phyloP scores from a whole-genome alignment of 2,329 filamentous ascomycete species.

The Xylaria sp. region DNA sequence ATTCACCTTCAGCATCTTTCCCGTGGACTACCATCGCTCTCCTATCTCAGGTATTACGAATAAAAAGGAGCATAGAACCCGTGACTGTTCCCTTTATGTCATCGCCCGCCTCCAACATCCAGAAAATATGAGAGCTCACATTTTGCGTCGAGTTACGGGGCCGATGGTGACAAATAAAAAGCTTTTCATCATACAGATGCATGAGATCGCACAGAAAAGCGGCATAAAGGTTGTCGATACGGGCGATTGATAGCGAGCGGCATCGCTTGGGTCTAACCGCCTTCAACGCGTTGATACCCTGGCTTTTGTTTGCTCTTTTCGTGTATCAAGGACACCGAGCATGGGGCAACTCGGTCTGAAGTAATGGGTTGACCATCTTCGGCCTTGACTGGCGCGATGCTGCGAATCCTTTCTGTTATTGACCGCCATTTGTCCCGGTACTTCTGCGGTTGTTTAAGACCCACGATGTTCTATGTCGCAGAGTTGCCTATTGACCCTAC shows the following conservation, averaged over 20 bases:
- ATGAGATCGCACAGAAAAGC: conserved; percentile 24
- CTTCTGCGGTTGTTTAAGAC: neutral
- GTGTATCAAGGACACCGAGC: conserved; percentile 11
- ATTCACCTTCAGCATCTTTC: neutral
- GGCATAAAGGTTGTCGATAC: conserved; percentile 25
- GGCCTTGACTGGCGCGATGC: conserved; percentile 9
- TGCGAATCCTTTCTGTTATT: conserved; percentile 17
- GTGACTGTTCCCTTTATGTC: neutral
- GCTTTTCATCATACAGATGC: conserved; percentile 14
- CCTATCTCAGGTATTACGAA: neutral
- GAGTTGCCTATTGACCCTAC: conserved; percentile 4
- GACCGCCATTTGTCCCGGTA: conserved; percentile 28
- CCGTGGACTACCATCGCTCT: neutral
- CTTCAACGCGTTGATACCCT: conserved; percentile 8
- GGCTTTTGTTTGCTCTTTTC: conserved; percentile 27
- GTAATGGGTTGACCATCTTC: conserved; percentile 9
- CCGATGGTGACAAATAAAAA: conserved; percentile 13
- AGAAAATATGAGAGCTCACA: conserved; percentile 25
- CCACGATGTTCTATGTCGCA: conserved; percentile 15
- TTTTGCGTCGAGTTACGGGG: neutral
- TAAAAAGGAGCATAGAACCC: neutral
- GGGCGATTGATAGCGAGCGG: conserved; percentile 10
- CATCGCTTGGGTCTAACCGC: conserved; percentile 2
- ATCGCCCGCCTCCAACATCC: conserved; percentile 16
- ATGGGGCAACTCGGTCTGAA: conserved; percentile 2